Evolutionary conservation across 306 rosid species (phyloP), one percentile per base, ranked within the genome.

Genomic region (Pterocarpus macrocarpus): DNA sequence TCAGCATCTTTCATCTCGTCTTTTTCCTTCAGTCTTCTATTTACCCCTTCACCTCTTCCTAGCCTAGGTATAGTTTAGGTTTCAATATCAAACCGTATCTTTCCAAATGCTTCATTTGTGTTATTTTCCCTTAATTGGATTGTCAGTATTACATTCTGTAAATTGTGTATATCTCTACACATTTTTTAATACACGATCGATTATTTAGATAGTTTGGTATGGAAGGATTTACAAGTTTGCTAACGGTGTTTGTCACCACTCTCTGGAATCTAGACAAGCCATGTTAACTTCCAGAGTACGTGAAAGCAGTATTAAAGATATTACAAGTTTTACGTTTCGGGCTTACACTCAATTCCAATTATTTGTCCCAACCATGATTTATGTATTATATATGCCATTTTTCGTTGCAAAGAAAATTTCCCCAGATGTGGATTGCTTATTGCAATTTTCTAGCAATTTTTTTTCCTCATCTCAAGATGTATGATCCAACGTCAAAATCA

Each of bases 101-200:
- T 82, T 75, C 69, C 77, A 22, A 45, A 52, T 58, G 55, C 80
- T 7, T 41, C 45, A 43, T 47, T 47, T 47, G 15, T 47, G 53
- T 47, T 62, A 69, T 76, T 68, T 82, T 70, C 82, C 72, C 67
- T 50, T 45, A 55, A 62, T 75, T 79, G 78, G 61, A 64, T 44
- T 68, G 36, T 73, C 62, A 66, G 34, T 71, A 58, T 68, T 61
- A 12, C 34, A 3, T 71, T 57, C 16, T 74, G 85, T 81, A 86
- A 80, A 73, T 77, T 91, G 77, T 87, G 82, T 87, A 66, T 78
- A 88, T 80, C 75, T 64, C 5, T 69, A 49, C 63, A 61, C 68
- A 74, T 33, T 76, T 45, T 76, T 35, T 77, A 66, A 71, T 61
- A 68, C 73, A 55, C 7, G 49, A 28, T 50, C 41, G 82, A 67